These are phyloP conservation scores for Erysimum cheiri DNA, from an alignment of 441 rosid genomes.

Conservation along the genomic window DNA sequence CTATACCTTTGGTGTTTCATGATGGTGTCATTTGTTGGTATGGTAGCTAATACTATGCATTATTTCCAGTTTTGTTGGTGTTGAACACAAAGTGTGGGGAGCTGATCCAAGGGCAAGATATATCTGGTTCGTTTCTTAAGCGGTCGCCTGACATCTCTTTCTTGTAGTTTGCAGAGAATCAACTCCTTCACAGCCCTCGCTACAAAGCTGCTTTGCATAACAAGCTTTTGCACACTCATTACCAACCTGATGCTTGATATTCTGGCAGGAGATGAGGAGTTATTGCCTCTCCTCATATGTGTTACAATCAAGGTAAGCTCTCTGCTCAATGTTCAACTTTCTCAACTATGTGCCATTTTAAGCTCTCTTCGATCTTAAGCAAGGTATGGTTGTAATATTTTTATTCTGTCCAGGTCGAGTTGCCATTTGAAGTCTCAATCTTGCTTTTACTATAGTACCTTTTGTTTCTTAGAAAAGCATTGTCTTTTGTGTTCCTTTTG, in stretches of 20 bases:
- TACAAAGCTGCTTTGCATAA: constrained; percentile 61
- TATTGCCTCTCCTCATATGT: constrained; percentile 66
- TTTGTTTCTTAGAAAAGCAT: background rate
- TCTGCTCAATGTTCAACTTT: constrained; percentile 35
- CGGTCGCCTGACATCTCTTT: constrained; percentile 16
- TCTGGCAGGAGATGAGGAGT: constrained; percentile 62
- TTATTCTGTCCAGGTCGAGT: background rate
- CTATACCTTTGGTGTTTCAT: constrained; percentile 55
- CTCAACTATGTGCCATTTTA: background rate
- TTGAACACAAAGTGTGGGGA: background rate
- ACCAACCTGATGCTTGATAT: constrained; percentile 58
- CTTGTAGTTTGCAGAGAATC: constrained; percentile 66
- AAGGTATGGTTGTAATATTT: constrained; percentile 34
- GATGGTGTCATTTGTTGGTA: constrained; percentile 74
- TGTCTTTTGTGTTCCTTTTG: background rate
- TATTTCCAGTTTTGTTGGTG: constrained; percentile 5
- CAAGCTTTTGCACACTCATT: constrained; percentile 62
- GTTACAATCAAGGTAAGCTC: constrained; percentile 71
- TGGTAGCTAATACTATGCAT: constrained; percentile 5
- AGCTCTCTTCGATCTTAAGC: constrained; percentile 49
- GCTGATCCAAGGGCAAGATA: background rate
- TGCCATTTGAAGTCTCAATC: constrained; percentile 5
- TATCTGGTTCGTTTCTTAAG: background rate
- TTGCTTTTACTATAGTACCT: constrained; percentile 7
- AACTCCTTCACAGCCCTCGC: constrained; percentile 52